Percentiles rank a stretch among this genome's conserved stretches.
Evolutionary conservation across 2,329 filamentous ascomycete genomes (phyloP).

Genomic region (Colletotrichum sidae): DNA sequence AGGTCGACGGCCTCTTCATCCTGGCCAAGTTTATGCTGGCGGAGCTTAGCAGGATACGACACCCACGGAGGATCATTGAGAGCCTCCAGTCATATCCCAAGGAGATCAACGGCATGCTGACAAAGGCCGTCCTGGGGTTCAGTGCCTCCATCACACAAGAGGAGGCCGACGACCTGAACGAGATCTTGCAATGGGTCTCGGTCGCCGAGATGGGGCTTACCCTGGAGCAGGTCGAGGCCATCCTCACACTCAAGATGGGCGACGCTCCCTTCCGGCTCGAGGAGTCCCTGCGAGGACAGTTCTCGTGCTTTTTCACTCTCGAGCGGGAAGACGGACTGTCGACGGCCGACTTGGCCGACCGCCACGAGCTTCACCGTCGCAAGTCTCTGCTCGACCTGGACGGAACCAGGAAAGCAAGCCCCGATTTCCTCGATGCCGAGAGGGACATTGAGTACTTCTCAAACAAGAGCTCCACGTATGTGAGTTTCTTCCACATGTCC

Average conservation of each 20-base stretch:
- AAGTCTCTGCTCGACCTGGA: constrained; percentile 10
- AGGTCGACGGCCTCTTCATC: constrained; percentile 61
- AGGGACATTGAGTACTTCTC: constrained; percentile 54
- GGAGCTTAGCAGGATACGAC: constrained; percentile 58
- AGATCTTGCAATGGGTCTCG: constrained; percentile 58
- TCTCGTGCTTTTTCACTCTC: constrained; percentile 59
- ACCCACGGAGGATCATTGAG: constrained; percentile 57
- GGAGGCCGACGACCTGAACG: constrained; percentile 57
- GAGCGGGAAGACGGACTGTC: constrained; percentile 57
- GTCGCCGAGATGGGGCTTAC: constrained; percentile 57
- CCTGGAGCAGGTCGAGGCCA: constrained; percentile 57
- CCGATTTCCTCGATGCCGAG: constrained; percentile 46
- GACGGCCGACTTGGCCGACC: constrained; percentile 54
- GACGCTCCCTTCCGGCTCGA: constrained; percentile 55
- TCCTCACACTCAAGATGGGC: constrained; percentile 55
- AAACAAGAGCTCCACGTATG: constrained; percentile 53
- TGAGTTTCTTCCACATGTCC: constrained; percentile 55
- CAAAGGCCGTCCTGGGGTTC: constrained; percentile 55
- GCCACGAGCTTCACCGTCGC: constrained; percentile 47
- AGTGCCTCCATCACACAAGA: constrained; percentile 52
- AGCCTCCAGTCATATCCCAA: constrained; percentile 58
- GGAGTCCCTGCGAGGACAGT: constrained; percentile 57
- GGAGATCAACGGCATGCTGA: constrained; percentile 56
- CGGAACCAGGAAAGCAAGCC: constrained; percentile 32
- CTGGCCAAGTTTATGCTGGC: constrained; percentile 63